Evolutionary conservation across 148 eudicot genomes (phyloP).

Genomic region (Fagopyrum esculentum): DNA sequence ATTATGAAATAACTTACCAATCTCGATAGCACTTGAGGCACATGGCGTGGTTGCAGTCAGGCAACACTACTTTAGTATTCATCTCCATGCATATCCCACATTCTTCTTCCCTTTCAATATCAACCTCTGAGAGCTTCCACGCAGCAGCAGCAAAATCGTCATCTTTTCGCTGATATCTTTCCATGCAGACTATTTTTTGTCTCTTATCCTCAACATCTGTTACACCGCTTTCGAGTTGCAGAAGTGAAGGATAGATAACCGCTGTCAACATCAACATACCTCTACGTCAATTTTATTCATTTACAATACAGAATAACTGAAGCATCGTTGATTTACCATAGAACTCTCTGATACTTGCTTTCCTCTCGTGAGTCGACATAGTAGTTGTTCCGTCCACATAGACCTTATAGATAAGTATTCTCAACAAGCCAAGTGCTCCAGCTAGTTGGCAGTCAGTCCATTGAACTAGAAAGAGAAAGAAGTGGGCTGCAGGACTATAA

Average conservation of each 20-base stretch:
- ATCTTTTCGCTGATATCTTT: constrained; percentile 69
- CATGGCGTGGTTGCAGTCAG: constrained; percentile 80
- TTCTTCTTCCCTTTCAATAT: constrained; percentile 84
- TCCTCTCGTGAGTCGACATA: constrained; percentile 91
- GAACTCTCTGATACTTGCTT: constrained; percentile 91
- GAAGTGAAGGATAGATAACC: constrained; percentile 80
- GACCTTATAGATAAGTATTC: constrained; percentile 91
- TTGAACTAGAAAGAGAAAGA: constrained; percentile 89
- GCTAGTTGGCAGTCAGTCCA: constrained; percentile 97
- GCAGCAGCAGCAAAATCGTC: constrained; percentile 31
- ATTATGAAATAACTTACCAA: constrained; percentile 35
- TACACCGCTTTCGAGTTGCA: constrained; percentile 90
- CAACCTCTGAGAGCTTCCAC: constrained; percentile 43
- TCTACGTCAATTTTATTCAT: constrained; percentile 68
- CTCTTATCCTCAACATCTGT: constrained; percentile 77
- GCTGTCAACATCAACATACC: constrained; percentile 40
- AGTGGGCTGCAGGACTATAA: constrained; percentile 90
- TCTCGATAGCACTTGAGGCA: constrained; percentile 87
- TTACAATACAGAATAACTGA: constrained; percentile 75
- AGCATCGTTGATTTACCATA: constrained; percentile 68
- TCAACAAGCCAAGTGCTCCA: constrained; percentile 81
- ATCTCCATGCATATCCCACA: constrained; percentile 97
- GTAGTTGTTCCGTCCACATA: constrained; percentile 98
- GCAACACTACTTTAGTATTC: constrained; percentile 73
- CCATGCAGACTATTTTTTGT: constrained; percentile 74